Base-by-base conservation (phyloP, 2,329 filamentous ascomycete species). In the Sporothrix schenckii region DNA sequence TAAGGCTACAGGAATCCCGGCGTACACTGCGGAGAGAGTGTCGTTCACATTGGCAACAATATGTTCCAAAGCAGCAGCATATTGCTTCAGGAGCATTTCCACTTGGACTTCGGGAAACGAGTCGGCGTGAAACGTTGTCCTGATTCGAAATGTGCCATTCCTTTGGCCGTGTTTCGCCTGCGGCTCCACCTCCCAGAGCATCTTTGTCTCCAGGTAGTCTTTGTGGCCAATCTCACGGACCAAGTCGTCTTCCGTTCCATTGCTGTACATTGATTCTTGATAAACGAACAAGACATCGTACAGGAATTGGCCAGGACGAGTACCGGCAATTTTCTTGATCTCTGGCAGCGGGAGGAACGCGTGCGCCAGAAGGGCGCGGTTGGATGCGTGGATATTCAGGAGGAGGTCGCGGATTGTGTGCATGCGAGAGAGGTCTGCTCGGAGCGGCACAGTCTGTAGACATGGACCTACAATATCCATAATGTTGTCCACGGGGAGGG, bases 241-340 rank as follows among this genome's bases (percentile, higher is more conserved):
- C 2, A 77, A 49, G 3, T 78, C 74, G 0, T 30, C 53, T 0
- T 56, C 44, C 41, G 73, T 21, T 54, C 67, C 66, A 34, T 73
- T 75, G 74, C 75, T 80, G 76, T 81, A 79, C 1, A 91, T 81
- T 0, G 89, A 91, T 76, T 97, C 90, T 75, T 97, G 94, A 83
- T 94, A 97, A 0, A 94, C 89, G 75, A 97, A 90, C 0, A 97
- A 81, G 0, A 89, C 85, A 74, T 97, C 92, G 74, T 94, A 97
- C 0, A 97, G 79, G 1, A 80, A 80, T 52, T 87, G 83, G 0
- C 84, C 82, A 0, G 87, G 82, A 39, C 83, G 80, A 0, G 90
- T 72, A 0, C 84, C 85, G 3, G 85, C 86, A 1, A 85, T 79
- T 74, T 86, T 87, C 75, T 88, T 90, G 73, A 97, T 92, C 1